These are phyloP conservation scores for Ophiocordyceps camponoti-floridani DNA, from an alignment of 2,329 filamentous ascomycete genomes.

Conservation along the genomic window DNA sequence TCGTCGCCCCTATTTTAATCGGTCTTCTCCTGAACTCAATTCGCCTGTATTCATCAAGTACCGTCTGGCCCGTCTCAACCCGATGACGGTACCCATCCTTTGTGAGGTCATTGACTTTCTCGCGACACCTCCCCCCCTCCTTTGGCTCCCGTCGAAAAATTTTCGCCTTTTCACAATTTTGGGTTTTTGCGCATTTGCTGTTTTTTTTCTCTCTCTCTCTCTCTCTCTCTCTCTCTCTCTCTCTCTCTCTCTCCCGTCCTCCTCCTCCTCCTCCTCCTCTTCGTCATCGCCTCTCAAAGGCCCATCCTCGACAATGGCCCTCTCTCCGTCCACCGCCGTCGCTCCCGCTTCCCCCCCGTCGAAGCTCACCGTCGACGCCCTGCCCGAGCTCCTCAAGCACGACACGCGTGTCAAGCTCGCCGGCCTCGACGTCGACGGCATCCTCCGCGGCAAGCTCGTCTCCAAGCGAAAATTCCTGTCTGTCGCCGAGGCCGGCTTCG, in stretches of 20 bases:
- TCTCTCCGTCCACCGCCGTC: not conserved
- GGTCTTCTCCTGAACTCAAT: not conserved
- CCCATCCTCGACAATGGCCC: not conserved
- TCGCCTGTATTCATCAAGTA: not conserved
- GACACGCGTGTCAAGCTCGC: slow-evolving; percentile 76
- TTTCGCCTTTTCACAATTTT: too few species aligned
- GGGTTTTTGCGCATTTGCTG: too few species aligned
- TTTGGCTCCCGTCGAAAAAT: too few species aligned
- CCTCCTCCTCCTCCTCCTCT: not conserved
- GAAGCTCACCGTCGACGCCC: slow-evolving; percentile 39
- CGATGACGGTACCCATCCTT: too few species aligned
- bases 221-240: too few species aligned
- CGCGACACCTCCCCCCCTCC: too few species aligned
- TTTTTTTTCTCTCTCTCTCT: too few species aligned
- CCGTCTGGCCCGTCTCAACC: too few species aligned
- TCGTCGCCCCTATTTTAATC: too few species aligned
- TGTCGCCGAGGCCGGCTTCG: slow-evolving; percentile 64
- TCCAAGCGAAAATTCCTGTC: slow-evolving; percentile 87
- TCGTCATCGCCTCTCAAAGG: too few species aligned
- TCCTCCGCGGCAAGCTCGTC: too few species aligned
- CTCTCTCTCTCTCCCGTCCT: not conserved
- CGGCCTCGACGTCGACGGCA: slow-evolving; percentile 73
- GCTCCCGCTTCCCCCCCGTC: slow-evolving; percentile 1
- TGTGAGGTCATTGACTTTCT: not conserved
- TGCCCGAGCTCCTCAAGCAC: slow-evolving; percentile 47